Base-by-base conservation (phyloP, 495 filamentous ascomycete genomes). In the Jackrogersella minutella region DNA sequence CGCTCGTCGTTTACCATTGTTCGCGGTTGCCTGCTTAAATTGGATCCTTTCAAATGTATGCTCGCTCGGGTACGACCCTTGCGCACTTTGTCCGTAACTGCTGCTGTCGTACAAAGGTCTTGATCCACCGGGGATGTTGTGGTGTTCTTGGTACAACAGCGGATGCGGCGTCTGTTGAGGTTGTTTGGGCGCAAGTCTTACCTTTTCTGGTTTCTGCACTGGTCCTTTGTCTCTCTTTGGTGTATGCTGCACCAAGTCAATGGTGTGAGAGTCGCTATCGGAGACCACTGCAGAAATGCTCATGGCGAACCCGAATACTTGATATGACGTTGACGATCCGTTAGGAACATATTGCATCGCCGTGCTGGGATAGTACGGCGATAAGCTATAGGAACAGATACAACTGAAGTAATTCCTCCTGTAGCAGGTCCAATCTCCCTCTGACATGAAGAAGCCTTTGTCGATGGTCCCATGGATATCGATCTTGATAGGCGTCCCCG, bases 401-500 rank as follows among this genome's bases (percentile, higher is more conserved):
- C 97, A 90, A 0, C 92, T 89, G 74, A 98, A 96, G 76, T 98
- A 98, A 76, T 98, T 98, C 36, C 94, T 84, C 49, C 94, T 84
- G 72, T 98, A 98, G 77, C 94, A 98, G 0, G 94, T 98, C 94
- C 94, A 98, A 61, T 95, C 91, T 11, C 86, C 82, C 57, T 97
- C 94, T 2, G 85, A 85, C 37, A 88, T 81, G 75, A 97, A 97
- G 80, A 97, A 96, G 1, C 93, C 93, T 71, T 97, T 96, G 71
- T 96, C 93, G 58, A 97, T 93, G 67, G 90, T 89, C 5, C 91
- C 92, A 51, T 89, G 83, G 64, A 98, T 91, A 22, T 93, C 90
- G 4, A 91, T 85, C 58, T 86, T 88, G 54, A 97, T 83, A 8
- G 73, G 75, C 2, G 78, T 78, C 17, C 55, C 59, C 14, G 69